These are phyloP conservation scores for Daldinia decipiens DNA, from an alignment of 495 filamentous ascomycete genomes.

Conservation along the genomic window DNA sequence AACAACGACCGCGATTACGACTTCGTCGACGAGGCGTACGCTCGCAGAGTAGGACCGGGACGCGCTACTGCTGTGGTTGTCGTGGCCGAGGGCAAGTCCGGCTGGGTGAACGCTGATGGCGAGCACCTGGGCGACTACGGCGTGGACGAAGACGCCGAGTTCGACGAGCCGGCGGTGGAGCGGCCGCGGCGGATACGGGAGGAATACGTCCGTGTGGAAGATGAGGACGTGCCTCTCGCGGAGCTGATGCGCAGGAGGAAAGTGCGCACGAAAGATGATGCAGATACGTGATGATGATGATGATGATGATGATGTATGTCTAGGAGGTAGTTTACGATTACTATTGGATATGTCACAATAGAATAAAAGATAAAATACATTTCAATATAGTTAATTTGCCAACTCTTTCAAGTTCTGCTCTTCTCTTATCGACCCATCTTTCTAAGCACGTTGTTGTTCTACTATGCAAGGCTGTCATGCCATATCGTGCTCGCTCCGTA, in stretches of 20 bases:
- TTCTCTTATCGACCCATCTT: conserved; percentile 14
- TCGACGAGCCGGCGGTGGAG: conserved; percentile 62
- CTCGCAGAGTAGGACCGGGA: conserved; percentile 3
- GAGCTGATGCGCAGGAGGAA: conserved; percentile 68
- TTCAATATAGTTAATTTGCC: neutral
- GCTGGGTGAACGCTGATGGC: conserved; percentile 87
- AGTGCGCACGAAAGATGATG: conserved; percentile 45
- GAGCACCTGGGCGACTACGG: conserved; percentile 89
- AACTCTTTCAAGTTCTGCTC: conserved; percentile 1
- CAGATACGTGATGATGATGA: conserved; percentile 42
- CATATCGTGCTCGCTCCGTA: conserved; percentile 10
- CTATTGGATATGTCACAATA: conserved; percentile 1
- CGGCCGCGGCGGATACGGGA: neutral
- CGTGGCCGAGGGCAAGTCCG: conserved; percentile 64
- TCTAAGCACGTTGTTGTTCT: conserved; percentile 30
- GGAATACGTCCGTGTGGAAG: conserved; percentile 30
- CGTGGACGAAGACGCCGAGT: conserved; percentile 84
- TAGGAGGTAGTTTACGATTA: neutral
- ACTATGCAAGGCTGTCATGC: conserved; percentile 31
- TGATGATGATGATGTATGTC: no score
- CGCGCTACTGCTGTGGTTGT: neutral
- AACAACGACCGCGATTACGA: conserved; percentile 43
- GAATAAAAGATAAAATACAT: neutral
- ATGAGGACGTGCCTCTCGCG: conserved; percentile 83
- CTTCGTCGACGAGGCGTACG: conserved; percentile 46